Evolutionary conservation across 2,329 filamentous ascomycete genomes (phyloP), one percentile per base, ranked within the genome.

Genomic region (Pseudocercospora cruenta): DNA sequence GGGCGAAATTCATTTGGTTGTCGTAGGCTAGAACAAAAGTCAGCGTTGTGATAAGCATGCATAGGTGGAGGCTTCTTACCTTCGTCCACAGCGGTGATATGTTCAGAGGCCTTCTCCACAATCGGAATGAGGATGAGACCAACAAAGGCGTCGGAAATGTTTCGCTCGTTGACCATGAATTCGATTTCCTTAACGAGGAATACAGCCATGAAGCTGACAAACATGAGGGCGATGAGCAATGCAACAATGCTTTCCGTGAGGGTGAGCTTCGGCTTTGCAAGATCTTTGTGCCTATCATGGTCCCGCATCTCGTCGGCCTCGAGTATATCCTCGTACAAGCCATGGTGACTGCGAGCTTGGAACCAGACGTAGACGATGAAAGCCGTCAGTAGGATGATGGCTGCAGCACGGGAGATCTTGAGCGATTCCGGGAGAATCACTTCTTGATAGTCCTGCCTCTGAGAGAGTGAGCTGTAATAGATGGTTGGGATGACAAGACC

Each of bases 71-170:
- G 4, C 12, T 36, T 12, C 33, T 36, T 36, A 36, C 33, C 33
- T 36, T n/a, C 39, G 73, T 95, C 91, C 65, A 95, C 83, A 33
- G 92, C 91, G 1, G 91, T 94, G 55, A 96, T 81, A 78, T 96
- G 92, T 78, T 96, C 92, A 8, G 92, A 91, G 1, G 90, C 90
- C 78, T 96, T 96, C 75, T 96, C 93, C 4, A 95, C 92, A 0
- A 96, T 82, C 2, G 91, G 90, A 2, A 95, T 87, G 1, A 96
- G 83, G 71, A 94, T 94, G 45, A 96, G 82, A 70, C 92, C 86
- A 67, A 89, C 80, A 71, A 89, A 89, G 54, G 83, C 83, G 70
- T 89, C 86, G 1, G 82, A 82, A 19, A 88, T 79, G 19, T 79
- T 75, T 22, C 77, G 79, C 36, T 82, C 79, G 21, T 77, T 68